Percentiles rank a stretch among this genome's conserved stretches.
Evolutionary conservation across 1,284 basidiomycete species (phyloP).

Genomic region (Phaffia rhodozyma): DNA sequence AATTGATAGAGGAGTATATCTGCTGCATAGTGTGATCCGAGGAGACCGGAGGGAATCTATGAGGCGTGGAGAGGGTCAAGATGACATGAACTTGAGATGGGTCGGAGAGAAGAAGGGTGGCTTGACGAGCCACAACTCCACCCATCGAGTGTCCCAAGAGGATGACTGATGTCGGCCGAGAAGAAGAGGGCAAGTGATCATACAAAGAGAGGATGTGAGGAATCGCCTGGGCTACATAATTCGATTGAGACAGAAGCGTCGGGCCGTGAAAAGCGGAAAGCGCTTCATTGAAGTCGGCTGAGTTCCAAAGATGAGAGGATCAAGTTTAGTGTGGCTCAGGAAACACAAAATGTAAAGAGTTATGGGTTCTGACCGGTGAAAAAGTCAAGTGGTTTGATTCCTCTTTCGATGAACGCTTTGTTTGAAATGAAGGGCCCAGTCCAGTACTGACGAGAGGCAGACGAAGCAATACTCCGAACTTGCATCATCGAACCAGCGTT

Average conservation of each 20-base stretch:
- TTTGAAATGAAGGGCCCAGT: constrained; percentile 38
- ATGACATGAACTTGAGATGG: constrained; percentile 56
- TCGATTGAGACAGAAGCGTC: constrained; percentile 71
- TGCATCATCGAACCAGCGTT: constrained; percentile 94
- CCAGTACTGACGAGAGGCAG: constrained; percentile 69
- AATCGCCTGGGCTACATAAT: constrained; percentile 62
- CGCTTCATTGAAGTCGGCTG: constrained; percentile 95
- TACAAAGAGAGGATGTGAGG: constrained; percentile 68
- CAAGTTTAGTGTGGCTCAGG: neutral
- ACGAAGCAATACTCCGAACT: constrained; percentile 87
- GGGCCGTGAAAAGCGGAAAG: constrained; percentile 88
- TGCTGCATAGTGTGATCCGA: constrained; percentile 67
- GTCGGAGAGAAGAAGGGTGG: constrained; percentile 47
- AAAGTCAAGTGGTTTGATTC: constrained; percentile 57
- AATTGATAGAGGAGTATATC: constrained; percentile 47
- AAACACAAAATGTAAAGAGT: neutral
- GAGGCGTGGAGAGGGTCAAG: constrained; percentile 91
- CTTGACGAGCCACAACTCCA: constrained; percentile 68
- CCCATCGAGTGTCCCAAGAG: constrained; percentile 97
- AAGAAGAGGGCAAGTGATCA: constrained; percentile 31
- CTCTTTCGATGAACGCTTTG: constrained; percentile 40
- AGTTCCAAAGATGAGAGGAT: neutral
- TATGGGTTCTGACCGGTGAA: constrained; percentile 51
- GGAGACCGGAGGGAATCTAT: constrained; percentile 73
- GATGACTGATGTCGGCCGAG: constrained; percentile 41